Conservation (phyloP, 768 basidiomycete species). For the Tulasnella sp. region DNA sequence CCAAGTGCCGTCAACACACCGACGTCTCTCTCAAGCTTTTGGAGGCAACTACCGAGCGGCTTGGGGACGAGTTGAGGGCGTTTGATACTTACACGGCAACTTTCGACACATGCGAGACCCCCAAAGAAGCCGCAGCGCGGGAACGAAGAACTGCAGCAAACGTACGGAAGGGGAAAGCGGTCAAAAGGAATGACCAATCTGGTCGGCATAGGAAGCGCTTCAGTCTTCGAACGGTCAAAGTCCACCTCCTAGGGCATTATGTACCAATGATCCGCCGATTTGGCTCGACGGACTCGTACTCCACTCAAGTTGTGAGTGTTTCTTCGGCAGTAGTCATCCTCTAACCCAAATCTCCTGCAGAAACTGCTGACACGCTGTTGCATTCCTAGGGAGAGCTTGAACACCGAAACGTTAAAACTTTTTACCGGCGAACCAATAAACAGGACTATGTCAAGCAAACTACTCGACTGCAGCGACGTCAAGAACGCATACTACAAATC, state of each 20-base stretch:
- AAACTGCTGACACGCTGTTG: background rate
- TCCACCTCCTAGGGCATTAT: constrained; percentile 1
- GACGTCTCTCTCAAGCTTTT: background rate
- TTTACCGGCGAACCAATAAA: background rate
- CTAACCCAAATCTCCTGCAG: too few relatives aligned
- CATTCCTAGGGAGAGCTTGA: background rate
- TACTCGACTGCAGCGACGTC: background rate
- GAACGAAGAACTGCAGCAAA: background rate
- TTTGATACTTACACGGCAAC: background rate
- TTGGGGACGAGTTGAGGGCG: background rate
- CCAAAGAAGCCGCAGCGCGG: background rate
- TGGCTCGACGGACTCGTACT: background rate
- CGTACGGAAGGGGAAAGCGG: background rate
- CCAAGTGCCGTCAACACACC: constrained; percentile 13
- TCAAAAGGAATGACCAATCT: background rate
- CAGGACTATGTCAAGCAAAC: background rate
- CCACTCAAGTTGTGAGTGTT: background rate
- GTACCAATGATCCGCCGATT: background rate
- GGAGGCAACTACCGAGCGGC: background rate
- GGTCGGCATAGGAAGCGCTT: background rate
- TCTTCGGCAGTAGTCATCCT: background rate
- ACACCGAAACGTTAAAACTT: background rate
- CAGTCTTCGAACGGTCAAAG: background rate
- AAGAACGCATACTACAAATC: background rate
- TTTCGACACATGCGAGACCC: constrained; percentile 11